Conservation (phyloP, 495 filamentous ascomycete species). For the Baudoinia panamericana region DNA sequence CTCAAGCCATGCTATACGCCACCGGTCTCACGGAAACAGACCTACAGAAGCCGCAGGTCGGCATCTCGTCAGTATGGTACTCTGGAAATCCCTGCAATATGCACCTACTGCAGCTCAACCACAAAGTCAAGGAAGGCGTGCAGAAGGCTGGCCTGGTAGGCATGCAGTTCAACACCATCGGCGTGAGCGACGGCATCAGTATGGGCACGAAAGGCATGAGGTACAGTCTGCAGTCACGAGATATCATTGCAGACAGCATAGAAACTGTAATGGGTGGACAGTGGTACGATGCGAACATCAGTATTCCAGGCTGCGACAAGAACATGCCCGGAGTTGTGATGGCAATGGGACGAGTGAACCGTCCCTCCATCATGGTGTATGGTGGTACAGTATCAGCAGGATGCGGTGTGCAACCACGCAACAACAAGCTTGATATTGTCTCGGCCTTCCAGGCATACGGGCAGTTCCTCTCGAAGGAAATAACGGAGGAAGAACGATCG, state of each 20-base stretch:
- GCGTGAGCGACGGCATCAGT: constrained; percentile 75
- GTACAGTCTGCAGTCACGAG: constrained; percentile 83
- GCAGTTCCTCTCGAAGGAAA: constrained; percentile 82
- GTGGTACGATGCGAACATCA: constrained; percentile 99
- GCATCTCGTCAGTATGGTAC: constrained; percentile 87
- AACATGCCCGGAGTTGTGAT: constrained; percentile 99
- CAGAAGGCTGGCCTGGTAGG: constrained; percentile 46
- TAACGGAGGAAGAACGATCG: constrained; percentile 76
- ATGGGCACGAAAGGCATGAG: constrained; percentile 85
- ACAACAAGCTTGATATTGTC: constrained; percentile 80
- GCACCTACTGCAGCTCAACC: constrained; percentile 83
- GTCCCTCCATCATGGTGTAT: constrained; percentile 93
- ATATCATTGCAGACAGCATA: constrained; percentile 93
- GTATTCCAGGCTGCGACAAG: constrained; percentile 98
- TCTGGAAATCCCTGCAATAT: constrained; percentile 98
- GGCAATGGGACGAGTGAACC: constrained; percentile 91
- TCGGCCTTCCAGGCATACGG: constrained; percentile 98
- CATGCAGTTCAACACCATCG: constrained; percentile 92
- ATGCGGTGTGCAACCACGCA: constrained; percentile 50
- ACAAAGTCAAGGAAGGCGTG: constrained; percentile 73
- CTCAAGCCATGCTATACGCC: constrained; percentile 97
- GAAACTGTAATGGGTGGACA: constrained; percentile 98
- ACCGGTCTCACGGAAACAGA: constrained; percentile 73
- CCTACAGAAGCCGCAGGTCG: constrained; percentile 89
- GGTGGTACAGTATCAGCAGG: constrained; percentile 90